Base-by-base conservation (phyloP, 305 asterid species). In the Fraxinus baroniana region DNA sequence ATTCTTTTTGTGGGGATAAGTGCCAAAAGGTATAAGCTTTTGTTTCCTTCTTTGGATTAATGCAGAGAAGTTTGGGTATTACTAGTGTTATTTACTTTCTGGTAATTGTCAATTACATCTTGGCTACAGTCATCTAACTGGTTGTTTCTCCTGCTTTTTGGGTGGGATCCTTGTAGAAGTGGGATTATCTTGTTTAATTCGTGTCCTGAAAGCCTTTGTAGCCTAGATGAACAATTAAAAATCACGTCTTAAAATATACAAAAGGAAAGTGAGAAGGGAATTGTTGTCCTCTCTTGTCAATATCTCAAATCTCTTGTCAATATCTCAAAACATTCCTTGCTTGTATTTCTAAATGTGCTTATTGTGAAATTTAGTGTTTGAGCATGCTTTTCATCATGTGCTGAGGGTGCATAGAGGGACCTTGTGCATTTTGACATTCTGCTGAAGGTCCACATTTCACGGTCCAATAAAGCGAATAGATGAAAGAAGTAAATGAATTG, bases 21-120 rank as follows among this genome's bases (percentile, higher is more conserved):
- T 97, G 98, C 93, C 97, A 87, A 87, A 95, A 97, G 99, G 99
- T 97, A 95, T 75, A 83, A 70, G 33, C 79, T 68, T 33, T 39
- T 78, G 55, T 79, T 86, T 81, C 62, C 64, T 49, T 81, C 46
- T 57, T 35, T 15, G 46, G 20, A 39, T 78, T 70, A 78, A 44
- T 46, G 77, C 46, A 84, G 81, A 82, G 68, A 79, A 81, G 75
- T 78, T 75, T 49, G 66, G 71, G 46, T 80, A 12, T 75, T 78
- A n/a, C 15, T 20, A 8, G 28, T 77, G 28, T 77, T 6, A n/a
- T 76, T 62, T n/a, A 7, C 44, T 39, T 9, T 82, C 28, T 17
- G 36, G 74, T 66, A 66, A 26, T 66, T 66, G 74, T 66, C 74
- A 66, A 26, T 66, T 66, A 26, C n/a, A 66, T 66, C 35, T 24